phyloP scores from a whole-genome alignment of 306 rosid species.

The Alnus rubra region DNA sequence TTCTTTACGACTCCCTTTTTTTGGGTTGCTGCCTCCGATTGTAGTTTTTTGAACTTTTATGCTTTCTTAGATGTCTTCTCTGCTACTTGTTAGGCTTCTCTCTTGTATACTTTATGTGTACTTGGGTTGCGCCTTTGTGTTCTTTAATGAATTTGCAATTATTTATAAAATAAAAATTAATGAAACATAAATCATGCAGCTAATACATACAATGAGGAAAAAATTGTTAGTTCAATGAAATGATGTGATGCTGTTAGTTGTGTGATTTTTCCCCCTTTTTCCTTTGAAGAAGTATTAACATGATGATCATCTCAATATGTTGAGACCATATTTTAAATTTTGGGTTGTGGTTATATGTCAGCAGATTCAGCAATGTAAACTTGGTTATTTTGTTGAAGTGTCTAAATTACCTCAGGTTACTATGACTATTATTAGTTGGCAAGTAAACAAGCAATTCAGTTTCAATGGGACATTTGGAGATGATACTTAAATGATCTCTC shows the following conservation, averaged over 20 bases:
- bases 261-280: neutral
- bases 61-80: too few species aligned
- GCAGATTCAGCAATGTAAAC: neutral
- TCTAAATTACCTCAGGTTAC: neutral
- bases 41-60: too few species aligned
- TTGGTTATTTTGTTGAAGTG: conserved; percentile 9
- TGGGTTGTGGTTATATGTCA: neutral
- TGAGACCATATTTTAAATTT: neutral
- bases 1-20: too few species aligned
- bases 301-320: neutral
- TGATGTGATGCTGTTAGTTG: neutral
- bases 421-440: neutral
- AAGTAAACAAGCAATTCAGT: conserved; percentile 13
- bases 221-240: neutral
- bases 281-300: too few species aligned
- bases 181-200: neutral
- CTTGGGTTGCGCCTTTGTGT: too few species aligned
- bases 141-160: too few species aligned
- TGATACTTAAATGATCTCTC: neutral
- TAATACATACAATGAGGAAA: neutral
- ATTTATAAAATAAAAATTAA: neutral
- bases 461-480: conserved; percentile 7
- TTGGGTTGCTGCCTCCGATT: too few species aligned
- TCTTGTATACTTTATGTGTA: too few species aligned
- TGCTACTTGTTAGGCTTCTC: too few species aligned